Base-by-base conservation (phyloP, 1,139 yeast species). In the Dujonia santamariae region DNA sequence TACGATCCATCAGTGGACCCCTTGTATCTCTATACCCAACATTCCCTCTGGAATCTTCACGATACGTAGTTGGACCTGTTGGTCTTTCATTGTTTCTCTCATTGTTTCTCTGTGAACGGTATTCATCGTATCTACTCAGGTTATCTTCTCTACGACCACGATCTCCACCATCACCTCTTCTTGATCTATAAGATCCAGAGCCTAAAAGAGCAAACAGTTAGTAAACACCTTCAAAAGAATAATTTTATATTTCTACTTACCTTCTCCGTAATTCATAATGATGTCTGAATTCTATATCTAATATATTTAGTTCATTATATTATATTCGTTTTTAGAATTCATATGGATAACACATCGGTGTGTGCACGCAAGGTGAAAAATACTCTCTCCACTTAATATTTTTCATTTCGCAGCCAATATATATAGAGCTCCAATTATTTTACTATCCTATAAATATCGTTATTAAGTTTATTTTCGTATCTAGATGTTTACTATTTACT, bases 51-150 rank as follows among this genome's bases (percentile, higher is more conserved):
- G n/a, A n/a, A n/a, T n/a, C n/a, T n/a, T n/a, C n/a, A n/a, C n/a
- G n/a, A n/a, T n/a, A n/a, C n/a, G 23, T 21, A 21, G 23, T 21
- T 12, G 23, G 7, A 15, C n/a, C 18, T 31, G 31, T 30, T n/a
- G 4, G 13, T 23, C 33, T 12, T 31, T 11, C 4, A 12, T 11
- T 24, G 31, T 22, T 12, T 31, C 34, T 24, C 34, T 31, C 29
- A 14, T 12, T n/a, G 4, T 17, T 17, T 13, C 30, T 26, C 14
- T 23, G 25, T 7, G 30, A 18, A n/a, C 24, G 4, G 19, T 34
- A 34, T 11, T 30, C 29, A 17, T 33, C 32, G 26, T 33, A 33
- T 23, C 36, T 28, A 4, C 36, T 28, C 9, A n/a, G 14, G 4
- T 19, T 29, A 12, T 33, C 36, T 18, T 31, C 32, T 25, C 23